Evolutionary conservation across 2,329 filamentous ascomycete species (phyloP), one percentile per base, ranked within the genome.

Genomic region (Sarocladium oryzae): DNA sequence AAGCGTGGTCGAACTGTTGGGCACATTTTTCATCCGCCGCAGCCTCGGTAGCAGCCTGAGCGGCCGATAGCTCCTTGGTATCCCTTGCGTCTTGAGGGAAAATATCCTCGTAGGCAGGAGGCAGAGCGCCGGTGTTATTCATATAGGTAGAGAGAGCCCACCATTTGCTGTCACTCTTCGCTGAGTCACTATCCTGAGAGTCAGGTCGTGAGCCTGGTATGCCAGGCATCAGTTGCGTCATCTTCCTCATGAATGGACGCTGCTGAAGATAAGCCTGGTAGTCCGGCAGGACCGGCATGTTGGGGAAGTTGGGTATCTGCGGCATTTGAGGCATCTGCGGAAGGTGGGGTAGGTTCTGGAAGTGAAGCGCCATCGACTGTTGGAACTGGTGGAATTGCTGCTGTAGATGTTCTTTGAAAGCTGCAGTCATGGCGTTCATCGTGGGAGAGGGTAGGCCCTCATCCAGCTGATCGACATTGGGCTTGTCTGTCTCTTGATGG

Each of bases 101-200:
- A 24, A 93, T 79, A 45, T 91, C 88, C 50, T 90, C 84, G 57
- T 93, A 93, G 0, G 88, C 80, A 9, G 88, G 88, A 8, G 87
- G 87, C 28, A 79, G 73, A 3, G 74, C 70, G 9, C 79, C 67
- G 35, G 69, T 69, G 18, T 68, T 71, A 15, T 70, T 68, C 58
- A 76, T 73, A 33, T 75, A 69, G 8, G 81, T 81, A 40, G 85
- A 76, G 24, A 85, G 69, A 61, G 86, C 83, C 79, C 83, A 88
- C 84, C 85, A 88, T 54, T 77, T 76, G 57, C 73, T 73, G 50
- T 82, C 77, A 51, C 72, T 64, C 50, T 75, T 76, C 35, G 65
- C 55, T 45, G 66, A 53, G 21, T 68, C 63, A 26, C 68, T 67
- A 15, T 61, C 68, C 4, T 74, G 67, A 2, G 75, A 72, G 18